Base-by-base conservation (phyloP, 139 green algal genomes). In the Micractinium conductrix region DNA sequence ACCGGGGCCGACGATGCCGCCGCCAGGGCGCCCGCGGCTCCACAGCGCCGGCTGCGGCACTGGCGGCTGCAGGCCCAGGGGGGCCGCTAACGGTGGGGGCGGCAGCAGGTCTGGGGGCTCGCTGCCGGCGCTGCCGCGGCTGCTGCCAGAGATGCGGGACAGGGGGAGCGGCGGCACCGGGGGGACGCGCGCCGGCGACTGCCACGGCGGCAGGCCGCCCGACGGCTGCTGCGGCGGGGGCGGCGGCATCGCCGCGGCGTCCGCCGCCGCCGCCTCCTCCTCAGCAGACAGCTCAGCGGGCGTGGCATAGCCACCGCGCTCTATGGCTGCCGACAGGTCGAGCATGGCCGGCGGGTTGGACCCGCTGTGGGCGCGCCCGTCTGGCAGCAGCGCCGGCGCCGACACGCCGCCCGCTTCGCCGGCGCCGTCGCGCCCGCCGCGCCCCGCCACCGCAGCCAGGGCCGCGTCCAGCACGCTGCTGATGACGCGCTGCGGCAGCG, bases 141-240 rank as follows among this genome's bases (percentile, higher is more conserved):
- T 22, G 50, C 74, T 60, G 43, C 71, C 44, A 24, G 73, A 43
- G 30, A 22, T 16, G 17, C 58, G 75, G 8, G 55, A 53, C 22
- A 81, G 75, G 37, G 75, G 75, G 37, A 81, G 38, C 35, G 75
- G 53, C 9, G 75, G 75, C 24, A 71, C 26, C 1, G 75, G 45
- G 28, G 75, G 37, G 3, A 81, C 55, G 75, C 75, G 75, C 2
- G 75, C 75, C 14, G 75, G 75, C 5, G 75, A 81, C 53, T 81
- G 75, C 75, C 75, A 81, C 5, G 75, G 48, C 42, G 75, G 55
- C 53, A 2, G 33, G 3, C 19, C 75, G 5, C 26, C 37, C 1
- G 22, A 55, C 38, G 24, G 33, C 30, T 24, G 71, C 71, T 42
- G 43, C 26, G 4, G 71, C n/a, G 53, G n/a, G 1, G 30, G 26